Conservation (phyloP, 306 rosid genomes). For the Castanea sativa region DNA sequence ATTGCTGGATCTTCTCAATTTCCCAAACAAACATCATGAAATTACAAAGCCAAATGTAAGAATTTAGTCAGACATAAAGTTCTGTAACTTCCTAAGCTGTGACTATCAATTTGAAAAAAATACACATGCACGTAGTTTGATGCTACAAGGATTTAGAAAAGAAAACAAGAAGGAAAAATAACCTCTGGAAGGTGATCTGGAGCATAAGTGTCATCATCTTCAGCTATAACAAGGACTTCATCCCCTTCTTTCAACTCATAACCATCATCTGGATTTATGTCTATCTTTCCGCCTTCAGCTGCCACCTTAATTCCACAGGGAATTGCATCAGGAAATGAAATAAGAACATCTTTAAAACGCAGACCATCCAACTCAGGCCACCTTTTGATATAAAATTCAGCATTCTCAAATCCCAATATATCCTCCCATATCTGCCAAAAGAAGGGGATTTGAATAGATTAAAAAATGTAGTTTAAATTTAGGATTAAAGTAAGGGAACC, state of each 20-base stretch:
- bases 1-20: not conserved
- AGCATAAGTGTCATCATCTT: slow-evolving; percentile 92
- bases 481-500: not conserved
- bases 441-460: slow-evolving; percentile 1
- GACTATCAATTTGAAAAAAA: slow-evolving; percentile 14
- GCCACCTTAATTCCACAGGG: slow-evolving; percentile 97
- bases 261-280: slow-evolving; percentile 79
- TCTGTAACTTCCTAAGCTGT: slow-evolving; percentile 12
- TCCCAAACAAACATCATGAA: not conserved
- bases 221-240: slow-evolving; percentile 96
- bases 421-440: slow-evolving; percentile 96
- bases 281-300: slow-evolving; percentile 77
- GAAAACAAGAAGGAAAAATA: slow-evolving; percentile 26
- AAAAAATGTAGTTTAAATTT: not conserved
- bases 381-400: slow-evolving; percentile 92
- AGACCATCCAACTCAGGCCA: slow-evolving; percentile 83
- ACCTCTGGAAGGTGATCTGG: slow-evolving; percentile 89
- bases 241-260: slow-evolving; percentile 81
- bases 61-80: slow-evolving; percentile 16
- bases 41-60: slow-evolving; percentile 9
- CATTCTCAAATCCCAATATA: slow-evolving; percentile 96
- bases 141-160: slow-evolving; percentile 19
- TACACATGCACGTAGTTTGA: slow-evolving; percentile 2
- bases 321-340: slow-evolving; percentile 93
- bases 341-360: slow-evolving; percentile 60